Evolutionary conservation across 257 asterid species (phyloP).

Genomic region (Solanum habrochaites): DNA sequence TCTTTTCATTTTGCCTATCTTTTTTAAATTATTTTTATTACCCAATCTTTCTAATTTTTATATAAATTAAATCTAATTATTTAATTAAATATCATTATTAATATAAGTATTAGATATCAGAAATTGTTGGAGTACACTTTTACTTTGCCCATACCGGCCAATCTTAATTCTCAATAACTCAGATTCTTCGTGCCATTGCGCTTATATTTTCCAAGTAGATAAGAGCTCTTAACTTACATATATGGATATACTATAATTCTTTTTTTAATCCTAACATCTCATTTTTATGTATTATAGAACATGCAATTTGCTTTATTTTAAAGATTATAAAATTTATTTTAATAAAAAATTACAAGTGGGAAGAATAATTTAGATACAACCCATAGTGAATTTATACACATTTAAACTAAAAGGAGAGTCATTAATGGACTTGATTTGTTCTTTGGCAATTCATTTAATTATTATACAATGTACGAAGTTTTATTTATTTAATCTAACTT

Average conservation of each 20-base stretch:
- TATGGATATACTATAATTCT: not conserved
- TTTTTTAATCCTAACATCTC: not conserved
- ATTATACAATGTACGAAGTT: not conserved
- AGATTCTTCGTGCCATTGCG: not conserved
- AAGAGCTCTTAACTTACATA: not conserved
- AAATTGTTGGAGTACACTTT: not conserved
- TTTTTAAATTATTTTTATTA: not conserved
- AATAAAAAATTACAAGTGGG: not conserved
- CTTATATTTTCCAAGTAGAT: not conserved
- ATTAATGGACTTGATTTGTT: not conserved
- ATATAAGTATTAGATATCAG: not conserved
- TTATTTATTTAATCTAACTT: not conserved
- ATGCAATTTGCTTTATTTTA: not conserved
- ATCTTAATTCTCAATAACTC: not conserved
- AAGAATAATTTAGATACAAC: not conserved
- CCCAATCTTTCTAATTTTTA: not conserved
- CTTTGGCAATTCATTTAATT: not conserved
- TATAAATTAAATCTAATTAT: fast-evolving
- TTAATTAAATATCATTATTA: fast-evolving
- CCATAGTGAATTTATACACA: not conserved
- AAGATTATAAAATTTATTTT: not conserved
- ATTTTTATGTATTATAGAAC: not conserved
- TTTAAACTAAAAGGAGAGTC: not conserved
- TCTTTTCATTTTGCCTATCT: too few species aligned
- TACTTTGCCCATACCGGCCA: not conserved